These are phyloP conservation scores for Suillus placidus DNA, from an alignment of 768 basidiomycete species.

Conservation along the genomic window DNA sequence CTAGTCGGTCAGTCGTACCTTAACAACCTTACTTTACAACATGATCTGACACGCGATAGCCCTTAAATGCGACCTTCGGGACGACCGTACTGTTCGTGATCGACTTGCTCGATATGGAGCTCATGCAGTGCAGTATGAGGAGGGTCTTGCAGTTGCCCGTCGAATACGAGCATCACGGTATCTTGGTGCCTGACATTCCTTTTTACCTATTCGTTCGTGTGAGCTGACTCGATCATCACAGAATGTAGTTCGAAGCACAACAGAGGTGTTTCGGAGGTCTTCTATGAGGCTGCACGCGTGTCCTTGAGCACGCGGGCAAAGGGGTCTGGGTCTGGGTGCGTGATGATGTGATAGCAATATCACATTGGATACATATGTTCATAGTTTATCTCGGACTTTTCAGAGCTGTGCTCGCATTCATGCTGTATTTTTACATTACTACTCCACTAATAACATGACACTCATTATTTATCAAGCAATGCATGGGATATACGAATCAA, in stretches of 20 bases:
- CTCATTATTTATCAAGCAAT: not conserved
- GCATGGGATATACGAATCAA: slow-evolving; percentile 6
- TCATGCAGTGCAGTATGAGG: slow-evolving; percentile 87
- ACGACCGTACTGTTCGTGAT: slow-evolving; percentile 74
- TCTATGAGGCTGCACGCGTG: slow-evolving; percentile 88
- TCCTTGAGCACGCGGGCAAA: slow-evolving; percentile 77
- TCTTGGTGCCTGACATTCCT: slow-evolving; percentile 61
- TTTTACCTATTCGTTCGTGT: not conserved
- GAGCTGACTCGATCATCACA: slow-evolving; percentile 32
- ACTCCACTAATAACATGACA: slow-evolving; percentile 4
- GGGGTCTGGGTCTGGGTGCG: slow-evolving; percentile 58
- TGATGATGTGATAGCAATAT: slow-evolving; percentile 52
- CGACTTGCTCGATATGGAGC: slow-evolving; percentile 69
- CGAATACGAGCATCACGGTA: slow-evolving; percentile 93
- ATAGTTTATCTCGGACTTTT: not conserved
- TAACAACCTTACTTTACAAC: not conserved
- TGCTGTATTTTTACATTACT: slow-evolving; percentile 8
- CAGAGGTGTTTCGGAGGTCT: slow-evolving; percentile 91
- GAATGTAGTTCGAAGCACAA: slow-evolving; percentile 99
- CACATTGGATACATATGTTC: slow-evolving; percentile 1
- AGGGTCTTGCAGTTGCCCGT: slow-evolving; percentile 84
- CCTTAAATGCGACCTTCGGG: slow-evolving; percentile 93
- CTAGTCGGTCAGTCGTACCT: slow-evolving; percentile 72
- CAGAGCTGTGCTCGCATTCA: slow-evolving; percentile 8
- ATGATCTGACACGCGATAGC: slow-evolving; percentile 47